These are phyloP conservation scores for Suillus clintonianus DNA, from an alignment of 768 basidiomycete genomes.

Conservation along the genomic window DNA sequence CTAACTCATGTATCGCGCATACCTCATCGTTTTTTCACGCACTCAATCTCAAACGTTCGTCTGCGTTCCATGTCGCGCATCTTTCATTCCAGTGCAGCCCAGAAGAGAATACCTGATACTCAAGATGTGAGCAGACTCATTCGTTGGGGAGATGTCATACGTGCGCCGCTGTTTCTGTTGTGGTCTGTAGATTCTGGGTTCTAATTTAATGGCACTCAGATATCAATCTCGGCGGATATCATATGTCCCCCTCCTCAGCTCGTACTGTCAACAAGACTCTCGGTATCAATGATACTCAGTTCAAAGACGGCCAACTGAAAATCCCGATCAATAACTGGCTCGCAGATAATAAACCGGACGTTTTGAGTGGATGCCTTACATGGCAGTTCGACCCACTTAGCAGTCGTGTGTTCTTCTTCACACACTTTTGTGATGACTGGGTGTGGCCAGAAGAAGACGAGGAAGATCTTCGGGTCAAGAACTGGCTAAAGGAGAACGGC, in stretches of 20 bases:
- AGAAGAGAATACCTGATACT: not conserved
- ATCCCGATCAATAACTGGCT: not conserved
- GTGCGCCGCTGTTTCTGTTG: too few relatives aligned
- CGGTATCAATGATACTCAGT: too few relatives aligned
- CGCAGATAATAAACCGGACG: not conserved
- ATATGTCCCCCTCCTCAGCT: too few relatives aligned
- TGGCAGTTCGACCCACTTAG: not conserved
- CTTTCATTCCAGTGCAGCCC: too few relatives aligned
- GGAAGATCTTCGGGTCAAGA: not conserved
- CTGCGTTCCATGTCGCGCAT: too few relatives aligned
- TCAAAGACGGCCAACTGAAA: too few relatives aligned
- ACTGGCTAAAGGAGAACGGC: not conserved
- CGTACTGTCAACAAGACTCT: too few relatives aligned
- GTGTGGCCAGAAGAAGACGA: not conserved
- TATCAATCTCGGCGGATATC: too few relatives aligned
- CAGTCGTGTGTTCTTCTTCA: not conserved
- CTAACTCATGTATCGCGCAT: not conserved
- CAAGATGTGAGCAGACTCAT: too few relatives aligned
- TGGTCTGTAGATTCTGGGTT: too few relatives aligned
- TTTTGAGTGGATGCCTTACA: not conserved
- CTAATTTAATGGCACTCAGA: too few relatives aligned
- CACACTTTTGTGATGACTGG: not conserved
- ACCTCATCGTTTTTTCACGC: not conserved
- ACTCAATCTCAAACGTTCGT: not conserved
- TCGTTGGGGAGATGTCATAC: too few relatives aligned